Conservation (phyloP, 306 rosid genomes). For the Sophora flavescens region DNA sequence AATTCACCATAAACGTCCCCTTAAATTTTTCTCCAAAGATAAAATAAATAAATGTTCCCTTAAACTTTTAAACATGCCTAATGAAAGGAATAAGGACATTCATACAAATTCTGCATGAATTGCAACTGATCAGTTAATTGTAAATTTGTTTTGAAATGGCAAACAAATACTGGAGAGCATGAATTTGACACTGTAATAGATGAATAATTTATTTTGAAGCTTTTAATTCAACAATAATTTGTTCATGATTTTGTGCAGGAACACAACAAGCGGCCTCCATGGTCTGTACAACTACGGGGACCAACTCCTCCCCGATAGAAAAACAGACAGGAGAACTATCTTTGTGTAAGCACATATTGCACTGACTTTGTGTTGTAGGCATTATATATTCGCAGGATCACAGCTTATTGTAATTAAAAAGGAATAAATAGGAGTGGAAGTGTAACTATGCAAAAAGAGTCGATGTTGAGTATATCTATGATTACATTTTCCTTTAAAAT, state of each 20-base stretch:
- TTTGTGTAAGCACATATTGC: constrained; percentile 12
- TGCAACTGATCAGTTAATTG: neutral
- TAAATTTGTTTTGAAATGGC: neutral
- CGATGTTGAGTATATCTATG: constrained; percentile 1
- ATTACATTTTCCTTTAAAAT: constrained; percentile 36
- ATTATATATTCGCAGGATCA: neutral
- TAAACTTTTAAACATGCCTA: neutral
- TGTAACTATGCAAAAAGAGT: constrained; percentile 6
- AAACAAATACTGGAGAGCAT: constrained; percentile 4
- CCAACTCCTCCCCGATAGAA: constrained; percentile 45
- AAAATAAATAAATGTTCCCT: neutral
- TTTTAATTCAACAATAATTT: no score
- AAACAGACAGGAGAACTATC: constrained; percentile 15
- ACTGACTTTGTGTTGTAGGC: constrained; percentile 11
- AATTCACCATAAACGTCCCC: neutral
- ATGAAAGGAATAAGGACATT: neutral
- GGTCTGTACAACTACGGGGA: constrained; percentile 21
- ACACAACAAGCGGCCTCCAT: no score
- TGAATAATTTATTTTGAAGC: no score
- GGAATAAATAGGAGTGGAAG: neutral
- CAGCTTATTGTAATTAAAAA: constrained; percentile 30
- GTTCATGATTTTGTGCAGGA: no score
- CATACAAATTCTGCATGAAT: neutral
- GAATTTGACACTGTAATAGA: neutral
- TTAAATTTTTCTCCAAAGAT: neutral